phyloP scores from a whole-genome alignment of 2,329 filamentous ascomycete genomes.

The Cytospora piceae region DNA sequence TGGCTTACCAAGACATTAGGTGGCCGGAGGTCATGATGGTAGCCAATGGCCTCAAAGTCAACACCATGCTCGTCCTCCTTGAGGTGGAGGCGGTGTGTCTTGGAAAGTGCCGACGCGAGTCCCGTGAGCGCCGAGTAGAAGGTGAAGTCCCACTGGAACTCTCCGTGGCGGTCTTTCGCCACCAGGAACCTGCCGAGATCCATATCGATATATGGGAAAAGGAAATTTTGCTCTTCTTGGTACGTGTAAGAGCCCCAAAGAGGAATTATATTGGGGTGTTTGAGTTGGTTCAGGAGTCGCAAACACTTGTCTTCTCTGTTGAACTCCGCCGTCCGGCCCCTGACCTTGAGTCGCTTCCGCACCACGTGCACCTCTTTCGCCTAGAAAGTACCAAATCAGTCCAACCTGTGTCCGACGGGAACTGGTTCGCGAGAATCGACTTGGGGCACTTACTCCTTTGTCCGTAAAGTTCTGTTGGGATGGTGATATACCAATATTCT shows the following conservation, averaged over 20 bases:
- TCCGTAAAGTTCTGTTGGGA: background rate
- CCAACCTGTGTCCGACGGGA: background rate
- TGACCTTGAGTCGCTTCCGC: background rate
- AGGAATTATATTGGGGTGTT: background rate
- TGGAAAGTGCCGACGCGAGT: slow-evolving; percentile 35
- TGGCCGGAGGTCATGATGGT: slow-evolving; percentile 39
- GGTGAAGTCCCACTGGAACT: slow-evolving; percentile 23
- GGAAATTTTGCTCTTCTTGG: background rate
- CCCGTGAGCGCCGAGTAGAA: slow-evolving; percentile 33
- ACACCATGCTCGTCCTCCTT: slow-evolving; percentile 21
- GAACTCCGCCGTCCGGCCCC: background rate
- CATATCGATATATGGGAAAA: background rate
- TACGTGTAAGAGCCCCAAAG: slow-evolving; percentile 1
- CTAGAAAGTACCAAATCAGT: background rate
- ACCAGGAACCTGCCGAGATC: background rate
- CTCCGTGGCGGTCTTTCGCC: background rate
- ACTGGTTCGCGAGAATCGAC: background rate
- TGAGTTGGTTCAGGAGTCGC: background rate
- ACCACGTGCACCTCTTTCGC: background rate
- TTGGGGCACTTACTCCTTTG: background rate
- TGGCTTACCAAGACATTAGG: slow-evolving; percentile 36
- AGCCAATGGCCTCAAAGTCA: slow-evolving; percentile 35
- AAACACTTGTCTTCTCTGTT: slow-evolving; percentile 5
- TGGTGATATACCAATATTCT: background rate
- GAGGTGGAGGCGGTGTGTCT: slow-evolving; percentile 32